Evolutionary conservation across 306 rosid genomes (phyloP), one percentile per base, ranked within the genome.

Genomic region (Fragaria ananassa): DNA sequence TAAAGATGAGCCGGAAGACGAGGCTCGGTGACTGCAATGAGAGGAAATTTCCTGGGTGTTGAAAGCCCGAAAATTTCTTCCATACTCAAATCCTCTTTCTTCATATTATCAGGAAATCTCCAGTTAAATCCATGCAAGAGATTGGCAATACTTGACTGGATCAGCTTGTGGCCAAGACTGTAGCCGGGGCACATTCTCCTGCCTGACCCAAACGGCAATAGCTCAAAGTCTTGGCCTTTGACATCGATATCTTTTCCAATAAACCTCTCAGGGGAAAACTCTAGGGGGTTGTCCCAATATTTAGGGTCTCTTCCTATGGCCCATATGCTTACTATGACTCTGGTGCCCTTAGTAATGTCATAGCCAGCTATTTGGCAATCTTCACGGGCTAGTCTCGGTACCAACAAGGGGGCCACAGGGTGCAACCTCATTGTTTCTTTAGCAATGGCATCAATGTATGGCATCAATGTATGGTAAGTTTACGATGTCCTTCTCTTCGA

Each of bases 161-260:
- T 91, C 3, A 91, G 91, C 85, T 89, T 93, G 2, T 88, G 12
- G 12, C 97, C 98, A 18, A 91, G 91, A 80, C 88, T 65, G 51
- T 93, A 89, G 5, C 96, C 97, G 7, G 97, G 98, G 35, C 98
- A 93, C 96, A 91, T 91, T 60, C 97, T 87, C 81, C 98, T 85
- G 9, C 97, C 98, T 12, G 97, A 81, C 51, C 98, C 98, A 77
- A 93, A 93, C 15, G 97, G 96, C 76, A 93, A 50, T 18, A 93
- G 72, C 81, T 87, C 91, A 53, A 9, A 93, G 71, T 91, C 86
- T 44, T 91, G 97, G 1, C 96, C 97, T 72, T 80, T 88, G 10
- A 89, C 91, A 70, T 91, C 96, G 0, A 89, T 85, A 25, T 65
- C 68, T 56, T 79, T 91, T 5, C 58, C 89, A 0, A 88, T 0